These are phyloP conservation scores for Monilinia vaccinii-corymbosi DNA, from an alignment of 2,329 filamentous ascomycete genomes.

Conservation along the genomic window DNA sequence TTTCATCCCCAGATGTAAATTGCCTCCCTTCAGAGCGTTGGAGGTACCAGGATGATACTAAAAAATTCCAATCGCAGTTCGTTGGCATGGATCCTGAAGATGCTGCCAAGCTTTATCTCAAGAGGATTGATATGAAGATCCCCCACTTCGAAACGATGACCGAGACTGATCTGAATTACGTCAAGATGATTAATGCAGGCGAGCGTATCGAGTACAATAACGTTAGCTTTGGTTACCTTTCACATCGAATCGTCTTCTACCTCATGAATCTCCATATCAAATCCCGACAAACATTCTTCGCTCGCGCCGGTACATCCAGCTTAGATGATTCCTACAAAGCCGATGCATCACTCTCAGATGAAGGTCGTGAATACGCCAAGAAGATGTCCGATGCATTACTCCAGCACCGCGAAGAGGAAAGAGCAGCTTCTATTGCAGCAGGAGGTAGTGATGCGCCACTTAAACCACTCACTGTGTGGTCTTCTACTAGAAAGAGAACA, in stretches of 20 bases:
- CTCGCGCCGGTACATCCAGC: constrained; percentile 73
- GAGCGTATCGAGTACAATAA: constrained; percentile 94
- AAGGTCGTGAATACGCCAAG: constrained; percentile 70
- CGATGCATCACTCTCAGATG: constrained; percentile 73
- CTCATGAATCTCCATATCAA: constrained; percentile 97
- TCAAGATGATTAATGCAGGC: constrained; percentile 99
- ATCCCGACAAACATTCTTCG: constrained; percentile 86
- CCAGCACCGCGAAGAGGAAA: constrained; percentile 75
- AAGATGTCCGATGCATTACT: constrained; percentile 81
- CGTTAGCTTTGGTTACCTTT: constrained; percentile 91
- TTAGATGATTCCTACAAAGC: constrained; percentile 88
- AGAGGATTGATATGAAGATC: constrained; percentile 83
- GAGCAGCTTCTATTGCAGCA: constrained; percentile 55
- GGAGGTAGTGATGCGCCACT: constrained; percentile 60
- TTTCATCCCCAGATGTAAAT: constrained; percentile 84
- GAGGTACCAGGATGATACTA: constrained; percentile 1
- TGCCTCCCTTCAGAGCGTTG: neutral
- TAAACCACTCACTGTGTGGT: constrained; percentile 86
- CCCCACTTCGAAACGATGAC: constrained; percentile 96
- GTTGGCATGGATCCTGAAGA: constrained; percentile 85
- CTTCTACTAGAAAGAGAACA: constrained; percentile 81
- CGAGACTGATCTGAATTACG: constrained; percentile 88
- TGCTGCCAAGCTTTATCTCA: constrained; percentile 83
- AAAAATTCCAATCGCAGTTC: constrained; percentile 47
- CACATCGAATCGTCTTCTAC: constrained; percentile 96